Evolutionary conservation across 2,329 filamentous ascomycete species (phyloP).

Genomic region (Coniosporium tulheliwenetii): DNA sequence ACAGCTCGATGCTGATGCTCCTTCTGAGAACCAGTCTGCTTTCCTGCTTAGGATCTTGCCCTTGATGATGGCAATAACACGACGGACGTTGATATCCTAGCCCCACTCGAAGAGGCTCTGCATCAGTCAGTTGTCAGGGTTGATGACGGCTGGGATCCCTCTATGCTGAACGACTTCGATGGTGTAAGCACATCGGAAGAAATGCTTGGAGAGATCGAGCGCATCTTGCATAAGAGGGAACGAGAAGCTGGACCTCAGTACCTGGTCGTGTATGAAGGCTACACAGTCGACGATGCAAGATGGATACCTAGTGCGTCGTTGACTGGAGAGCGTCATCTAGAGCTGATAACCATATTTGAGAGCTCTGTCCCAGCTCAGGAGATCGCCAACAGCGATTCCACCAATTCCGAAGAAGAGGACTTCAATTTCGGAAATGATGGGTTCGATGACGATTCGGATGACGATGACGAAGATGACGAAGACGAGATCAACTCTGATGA

Average conservation of each 20-base stretch:
- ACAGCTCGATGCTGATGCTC: slow-evolving; percentile 10
- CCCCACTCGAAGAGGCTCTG: no score
- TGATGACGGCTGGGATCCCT: slow-evolving; percentile 24
- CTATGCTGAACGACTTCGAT: slow-evolving; percentile 31
- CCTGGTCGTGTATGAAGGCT: slow-evolving; percentile 32
- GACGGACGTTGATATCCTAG: no score
- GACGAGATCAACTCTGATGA: slow-evolving; percentile 20
- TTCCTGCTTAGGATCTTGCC: no score
- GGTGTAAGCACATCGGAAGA: slow-evolving; percentile 35
- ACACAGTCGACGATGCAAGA: slow-evolving; percentile 28
- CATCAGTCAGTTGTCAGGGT: no score
- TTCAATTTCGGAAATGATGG: slow-evolving; percentile 18
- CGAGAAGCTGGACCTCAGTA: slow-evolving; percentile 32
- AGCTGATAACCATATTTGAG: slow-evolving; percentile 14
- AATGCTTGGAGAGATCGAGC: slow-evolving; percentile 22
- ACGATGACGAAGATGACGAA: slow-evolving; percentile 22
- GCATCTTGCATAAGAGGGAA: slow-evolving; percentile 29
- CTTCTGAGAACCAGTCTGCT: no score
- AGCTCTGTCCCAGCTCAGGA: background rate
- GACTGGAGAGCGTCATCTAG: slow-evolving; percentile 9
- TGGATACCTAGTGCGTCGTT: slow-evolving; percentile 27
- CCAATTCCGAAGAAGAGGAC: slow-evolving; percentile 15
- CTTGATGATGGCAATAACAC: no score
- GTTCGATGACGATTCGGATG: slow-evolving; percentile 18
- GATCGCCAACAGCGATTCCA: background rate